Base-by-base conservation (phyloP, 1,139 yeast genomes). In the Yamadazyma mexicana region DNA sequence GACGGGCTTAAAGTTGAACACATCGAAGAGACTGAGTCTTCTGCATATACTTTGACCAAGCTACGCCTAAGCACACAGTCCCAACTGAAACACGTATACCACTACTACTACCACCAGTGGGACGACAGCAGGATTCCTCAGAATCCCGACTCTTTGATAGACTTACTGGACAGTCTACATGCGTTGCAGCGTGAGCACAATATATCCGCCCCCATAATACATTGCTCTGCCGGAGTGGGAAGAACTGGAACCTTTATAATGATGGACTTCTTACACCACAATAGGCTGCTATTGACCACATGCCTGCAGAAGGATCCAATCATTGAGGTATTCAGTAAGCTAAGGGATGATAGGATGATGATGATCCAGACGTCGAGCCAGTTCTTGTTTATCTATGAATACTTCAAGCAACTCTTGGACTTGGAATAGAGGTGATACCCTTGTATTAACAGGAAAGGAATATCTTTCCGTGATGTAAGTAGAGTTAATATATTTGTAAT, bases 141-240 rank as follows among this genome's bases (percentile, higher is more conserved):
- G n/a, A 59, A 69, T 5, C 54, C 62, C 6, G 57, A 57, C 3
- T 75, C 79, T 1, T 58, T 81, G 37, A 39, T 59, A 3, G 46
- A 51, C 4, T 47, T 69, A 18, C 62, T 70, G 25, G 43, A 48
- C 10, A 59, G 58, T 14, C 52, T 70, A 6, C 44, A 47, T 10
- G 34, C 37, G 5, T 29, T 56, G 1, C 45, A 48, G 40, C 29
- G 23, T 1, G 22, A 35, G 3, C 29, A 35, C 2, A 40, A 49
- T 20, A 37, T 46, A 3, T 54, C 61, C 1, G 49, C 58, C 0
- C 78, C 78, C 2, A 62, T 73, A 7, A 82, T 84, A 2, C 95
- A 86, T 55, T 86, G 95, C 52, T 83, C 92, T 2, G 95, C 95
- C 0, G 95, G 95, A 0, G 89, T 87, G 16, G 95, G 95, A 4